Percentiles rank a stretch among this genome's conserved stretches.
These are phyloP conservation scores for Cystobasidium slooffiae DNA, from an alignment of 1,284 basidiomycete species.

Conservation along the genomic window DNA sequence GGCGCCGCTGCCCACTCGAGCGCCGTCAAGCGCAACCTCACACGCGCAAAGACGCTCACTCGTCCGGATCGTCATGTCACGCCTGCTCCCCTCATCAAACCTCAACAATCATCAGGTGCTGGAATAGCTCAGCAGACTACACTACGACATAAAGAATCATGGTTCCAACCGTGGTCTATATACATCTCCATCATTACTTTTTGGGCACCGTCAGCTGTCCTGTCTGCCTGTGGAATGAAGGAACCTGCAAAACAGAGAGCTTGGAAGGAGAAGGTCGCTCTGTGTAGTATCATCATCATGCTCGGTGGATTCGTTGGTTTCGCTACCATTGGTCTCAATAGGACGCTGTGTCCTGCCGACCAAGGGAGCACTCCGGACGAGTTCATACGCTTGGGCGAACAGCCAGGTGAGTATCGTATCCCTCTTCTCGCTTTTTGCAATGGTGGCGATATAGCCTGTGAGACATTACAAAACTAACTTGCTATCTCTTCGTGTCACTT, in stretches of 20 bases:
- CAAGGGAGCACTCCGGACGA: slow-evolving; percentile 49
- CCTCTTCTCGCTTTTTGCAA: no score
- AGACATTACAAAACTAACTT: slow-evolving; percentile 17
- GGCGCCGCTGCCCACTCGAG: background rate
- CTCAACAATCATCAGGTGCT: slow-evolving; percentile 37
- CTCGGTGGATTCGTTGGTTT: slow-evolving; percentile 85
- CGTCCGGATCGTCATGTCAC: slow-evolving; percentile 92
- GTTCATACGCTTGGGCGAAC: slow-evolving; percentile 47
- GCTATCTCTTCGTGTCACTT: background rate
- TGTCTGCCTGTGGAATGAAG: slow-evolving; percentile 75
- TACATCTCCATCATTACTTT: slow-evolving; percentile 81
- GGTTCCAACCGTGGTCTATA: slow-evolving; percentile 77
- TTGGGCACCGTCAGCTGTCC: slow-evolving; percentile 83
- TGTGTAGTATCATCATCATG: slow-evolving; percentile 81
- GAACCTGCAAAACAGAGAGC: slow-evolving; percentile 74
- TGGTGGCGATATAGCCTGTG: slow-evolving; percentile 20
- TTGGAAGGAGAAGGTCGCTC: slow-evolving; percentile 96
- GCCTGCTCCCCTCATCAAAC: slow-evolving; percentile 89
- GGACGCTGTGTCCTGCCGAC: slow-evolving; percentile 78
- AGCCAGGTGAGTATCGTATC: slow-evolving; percentile 44
- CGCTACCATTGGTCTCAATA: slow-evolving; percentile 91
- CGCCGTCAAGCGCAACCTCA: slow-evolving; percentile 51
- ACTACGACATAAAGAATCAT: slow-evolving; percentile 5
- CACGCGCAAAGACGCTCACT: slow-evolving; percentile 89
- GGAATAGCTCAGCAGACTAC: slow-evolving; percentile 50